Evolutionary conservation across 2,329 filamentous ascomycete genomes (phyloP).

Genomic region (Fusarium vanettenii): DNA sequence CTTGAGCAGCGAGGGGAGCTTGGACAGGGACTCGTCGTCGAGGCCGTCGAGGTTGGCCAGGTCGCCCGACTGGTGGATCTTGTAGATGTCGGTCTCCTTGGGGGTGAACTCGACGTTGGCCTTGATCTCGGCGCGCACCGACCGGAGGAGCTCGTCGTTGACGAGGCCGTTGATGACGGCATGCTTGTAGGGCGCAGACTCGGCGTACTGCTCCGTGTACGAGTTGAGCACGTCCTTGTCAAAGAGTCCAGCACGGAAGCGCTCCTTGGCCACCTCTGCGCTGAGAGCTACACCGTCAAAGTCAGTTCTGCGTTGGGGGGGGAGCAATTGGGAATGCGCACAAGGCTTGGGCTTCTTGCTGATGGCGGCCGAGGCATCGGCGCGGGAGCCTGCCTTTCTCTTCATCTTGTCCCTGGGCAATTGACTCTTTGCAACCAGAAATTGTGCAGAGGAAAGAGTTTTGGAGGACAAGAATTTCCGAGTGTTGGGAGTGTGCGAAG

Average conservation of each 20-base stretch:
- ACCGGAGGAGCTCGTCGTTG: conserved; percentile 82
- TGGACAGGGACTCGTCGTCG: conserved; percentile 84
- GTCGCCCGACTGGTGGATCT: conserved; percentile 98
- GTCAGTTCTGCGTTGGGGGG: conserved; percentile 13
- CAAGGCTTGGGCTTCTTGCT: conserved; percentile 67
- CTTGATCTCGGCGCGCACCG: conserved; percentile 89
- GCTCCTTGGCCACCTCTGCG: conserved; percentile 62
- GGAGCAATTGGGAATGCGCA: conserved; percentile 44
- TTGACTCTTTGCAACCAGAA: conserved; percentile 22
- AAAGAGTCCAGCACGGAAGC: conserved; percentile 76
- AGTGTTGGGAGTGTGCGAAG: conserved; percentile 17
- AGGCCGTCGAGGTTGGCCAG: conserved; percentile 96
- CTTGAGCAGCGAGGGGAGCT: conserved; percentile 87
- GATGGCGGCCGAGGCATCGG: conserved; percentile 54
- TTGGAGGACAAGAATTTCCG: conserved; percentile 1
- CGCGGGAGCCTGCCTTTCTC: conserved; percentile 66
- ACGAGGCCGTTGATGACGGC: conserved; percentile 87
- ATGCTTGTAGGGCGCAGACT: conserved; percentile 85
- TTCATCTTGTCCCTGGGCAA: conserved; percentile 58
- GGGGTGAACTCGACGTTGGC: conserved; percentile 94
- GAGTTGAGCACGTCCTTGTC: conserved; percentile 65
- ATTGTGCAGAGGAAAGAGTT: conserved; percentile 11
- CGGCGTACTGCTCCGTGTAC: conserved; percentile 72
- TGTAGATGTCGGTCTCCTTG: conserved; percentile 99
- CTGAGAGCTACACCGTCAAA: conserved; percentile 54